Conservation (phyloP, 345 rosid genomes). For the Microthlaspi erraticum region DNA sequence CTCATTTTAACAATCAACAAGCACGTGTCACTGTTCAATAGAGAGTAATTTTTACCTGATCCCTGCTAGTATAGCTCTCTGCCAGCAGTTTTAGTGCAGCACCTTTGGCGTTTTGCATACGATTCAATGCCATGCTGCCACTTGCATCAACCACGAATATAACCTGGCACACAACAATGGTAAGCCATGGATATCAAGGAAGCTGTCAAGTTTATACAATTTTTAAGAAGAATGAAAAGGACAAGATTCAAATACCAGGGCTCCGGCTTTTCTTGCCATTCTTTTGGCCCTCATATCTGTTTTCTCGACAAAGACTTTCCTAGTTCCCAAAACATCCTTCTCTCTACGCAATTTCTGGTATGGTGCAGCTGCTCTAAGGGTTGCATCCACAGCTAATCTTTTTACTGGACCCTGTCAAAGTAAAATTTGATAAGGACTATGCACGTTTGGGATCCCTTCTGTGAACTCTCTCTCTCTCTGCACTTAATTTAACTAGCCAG, state of each 20-base stretch:
- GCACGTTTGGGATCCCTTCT: slow-evolving; percentile 20
- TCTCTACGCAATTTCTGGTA: slow-evolving; percentile 92
- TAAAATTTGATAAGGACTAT: slow-evolving; percentile 8
- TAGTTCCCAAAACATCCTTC: slow-evolving; percentile 64
- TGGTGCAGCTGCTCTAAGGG: slow-evolving; percentile 98
- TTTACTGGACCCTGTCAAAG: slow-evolving; percentile 82
- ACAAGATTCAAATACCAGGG: slow-evolving; percentile 66
- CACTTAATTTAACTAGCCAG: slow-evolving; percentile 12
- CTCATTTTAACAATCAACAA: slow-evolving; percentile 8
- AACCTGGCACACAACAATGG: slow-evolving; percentile 61
- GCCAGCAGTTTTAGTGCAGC: slow-evolving; percentile 93
- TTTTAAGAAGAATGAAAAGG: slow-evolving; percentile 9
- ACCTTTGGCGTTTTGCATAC: slow-evolving; percentile 99
- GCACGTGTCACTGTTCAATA: slow-evolving; percentile 5
- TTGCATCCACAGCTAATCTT: slow-evolving; percentile 97
- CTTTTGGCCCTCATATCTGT: slow-evolving; percentile 97
- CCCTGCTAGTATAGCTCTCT: slow-evolving; percentile 99
- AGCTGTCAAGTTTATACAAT: slow-evolving; percentile 4
- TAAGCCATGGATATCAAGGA: slow-evolving; percentile 19
- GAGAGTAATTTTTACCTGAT: slow-evolving; percentile 64
- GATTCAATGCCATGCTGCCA: slow-evolving; percentile 98
- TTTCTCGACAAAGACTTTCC: slow-evolving; percentile 95
- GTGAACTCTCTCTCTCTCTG: slow-evolving; percentile 5
- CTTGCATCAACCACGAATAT: slow-evolving; percentile 98
- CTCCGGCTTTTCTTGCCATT: slow-evolving; percentile 99